Conservation (phyloP, 139 green algal species). For the Micromonas pusilla region DNA sequence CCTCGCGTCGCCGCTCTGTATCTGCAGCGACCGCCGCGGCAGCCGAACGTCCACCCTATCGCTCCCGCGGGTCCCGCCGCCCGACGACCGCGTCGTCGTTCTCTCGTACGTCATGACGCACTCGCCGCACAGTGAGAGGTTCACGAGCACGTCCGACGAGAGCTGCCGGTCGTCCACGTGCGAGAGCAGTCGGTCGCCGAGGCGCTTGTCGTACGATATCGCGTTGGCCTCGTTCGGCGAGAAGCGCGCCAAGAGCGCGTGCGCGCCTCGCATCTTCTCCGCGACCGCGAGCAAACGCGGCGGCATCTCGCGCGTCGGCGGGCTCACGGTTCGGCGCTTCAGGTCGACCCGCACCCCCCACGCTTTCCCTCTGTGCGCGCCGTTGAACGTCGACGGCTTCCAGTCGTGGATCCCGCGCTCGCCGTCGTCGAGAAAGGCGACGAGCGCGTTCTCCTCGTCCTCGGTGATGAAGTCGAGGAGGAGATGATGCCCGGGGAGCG, state of each 20-base stretch:
- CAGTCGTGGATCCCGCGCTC: background rate
- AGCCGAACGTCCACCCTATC: background rate
- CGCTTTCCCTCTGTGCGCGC: background rate
- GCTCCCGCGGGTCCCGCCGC: background rate
- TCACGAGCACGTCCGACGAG: constrained; percentile 21
- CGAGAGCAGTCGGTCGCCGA: constrained; percentile 5
- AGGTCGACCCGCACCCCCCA: constrained; percentile 19
- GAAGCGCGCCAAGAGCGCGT: background rate
- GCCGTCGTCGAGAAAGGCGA: constrained; percentile 7
- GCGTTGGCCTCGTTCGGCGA: constrained; percentile 28
- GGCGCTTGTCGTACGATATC: background rate
- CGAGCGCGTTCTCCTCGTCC: constrained; percentile 21
- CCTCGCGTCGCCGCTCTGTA: background rate
- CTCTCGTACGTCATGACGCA: constrained; percentile 29
- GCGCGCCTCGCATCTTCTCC: background rate
- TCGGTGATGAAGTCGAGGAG: constrained; percentile 28
- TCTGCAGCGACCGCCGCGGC: constrained; percentile 22
- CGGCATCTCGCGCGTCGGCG: background rate
- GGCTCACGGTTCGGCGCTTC: background rate
- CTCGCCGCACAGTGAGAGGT: constrained; percentile 10
- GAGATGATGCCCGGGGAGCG: constrained; percentile 16
- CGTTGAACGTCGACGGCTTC: constrained; percentile 1
- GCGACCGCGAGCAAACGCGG: background rate
- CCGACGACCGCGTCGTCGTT: background rate
- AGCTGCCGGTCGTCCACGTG: constrained; percentile 30